Conservation (phyloP, 371 early-diverging fungal genomes). For the Circinella umbellata region DNA sequence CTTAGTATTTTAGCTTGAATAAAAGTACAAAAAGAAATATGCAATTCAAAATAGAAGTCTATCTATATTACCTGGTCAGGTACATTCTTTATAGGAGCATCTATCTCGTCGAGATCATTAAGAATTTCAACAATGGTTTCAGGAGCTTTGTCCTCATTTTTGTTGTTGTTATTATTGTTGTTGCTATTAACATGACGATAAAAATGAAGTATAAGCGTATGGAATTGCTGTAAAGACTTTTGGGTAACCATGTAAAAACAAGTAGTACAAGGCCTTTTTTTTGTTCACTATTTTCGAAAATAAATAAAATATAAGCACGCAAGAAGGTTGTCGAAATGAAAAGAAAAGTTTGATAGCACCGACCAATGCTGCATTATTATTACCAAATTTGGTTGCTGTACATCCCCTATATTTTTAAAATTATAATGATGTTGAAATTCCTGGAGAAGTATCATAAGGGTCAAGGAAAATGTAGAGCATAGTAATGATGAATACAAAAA, state of each 20-base stretch:
- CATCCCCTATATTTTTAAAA: too few relatives aligned
- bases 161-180: background rate
- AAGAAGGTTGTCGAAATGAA: too few relatives aligned
- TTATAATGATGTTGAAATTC: too few relatives aligned
- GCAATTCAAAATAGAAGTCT: background rate
- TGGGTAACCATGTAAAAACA: constrained; percentile 9
- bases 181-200: constrained; percentile 1
- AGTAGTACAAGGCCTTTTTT: background rate
- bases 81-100: constrained; percentile 19
- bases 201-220: constrained; percentile 14
- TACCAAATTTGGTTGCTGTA: too few relatives aligned
- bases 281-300: too few relatives aligned
- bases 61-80: constrained; percentile 22
- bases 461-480: too few relatives aligned
- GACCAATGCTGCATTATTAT: too few relatives aligned
- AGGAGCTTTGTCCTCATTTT: background rate
- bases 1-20: background rate
- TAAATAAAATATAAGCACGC: too few relatives aligned
- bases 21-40: background rate
- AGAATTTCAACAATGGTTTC: constrained; percentile 8
- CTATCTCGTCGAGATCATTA: constrained; percentile 12
- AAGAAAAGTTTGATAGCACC: too few relatives aligned
- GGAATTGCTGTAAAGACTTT: constrained; percentile 14
- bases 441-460: too few relatives aligned
- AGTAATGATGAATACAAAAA: too few relatives aligned